A percentile compares a stretch with the other conserved stretches of the same genome.
phyloP scores from a whole-genome alignment of 1,284 basidiomycete species.

The Pyrrhoderma lamaoense region DNA sequence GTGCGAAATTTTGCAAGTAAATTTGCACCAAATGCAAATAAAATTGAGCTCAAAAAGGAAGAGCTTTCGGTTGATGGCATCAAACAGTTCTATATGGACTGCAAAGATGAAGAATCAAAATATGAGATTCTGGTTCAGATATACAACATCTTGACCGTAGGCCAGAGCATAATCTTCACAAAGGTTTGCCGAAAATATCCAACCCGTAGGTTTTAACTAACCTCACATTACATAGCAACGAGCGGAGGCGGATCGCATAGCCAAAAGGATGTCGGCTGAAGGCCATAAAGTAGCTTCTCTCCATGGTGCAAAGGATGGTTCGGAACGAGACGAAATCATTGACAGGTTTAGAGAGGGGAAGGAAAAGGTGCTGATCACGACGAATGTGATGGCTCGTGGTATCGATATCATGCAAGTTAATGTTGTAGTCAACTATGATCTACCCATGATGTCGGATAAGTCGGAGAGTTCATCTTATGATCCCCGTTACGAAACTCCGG shows the following conservation, averaged over 20 bases:
- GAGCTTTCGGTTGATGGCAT: conserved; percentile 94
- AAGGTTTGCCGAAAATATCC: conserved; percentile 58
- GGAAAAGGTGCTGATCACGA: conserved; percentile 97
- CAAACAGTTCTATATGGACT: conserved; percentile 98
- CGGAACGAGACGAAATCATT: conserved; percentile 87
- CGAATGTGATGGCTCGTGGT: conserved; percentile 96
- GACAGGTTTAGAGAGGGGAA: conserved; percentile 94
- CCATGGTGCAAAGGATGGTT: conserved; percentile 88
- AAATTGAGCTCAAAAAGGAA: conserved; percentile 92
- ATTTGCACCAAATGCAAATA: conserved; percentile 92
- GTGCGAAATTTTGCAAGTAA: conserved; percentile 86
- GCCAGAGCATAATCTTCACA: conserved; percentile 97
- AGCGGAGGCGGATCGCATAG: conserved; percentile 89
- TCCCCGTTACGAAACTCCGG: conserved; percentile 50
- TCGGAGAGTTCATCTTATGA: conserved; percentile 49
- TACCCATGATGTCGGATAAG: conserved; percentile 66
- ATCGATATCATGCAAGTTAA: conserved; percentile 99
- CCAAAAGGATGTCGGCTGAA: conserved; percentile 83
- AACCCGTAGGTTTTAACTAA: not conserved
- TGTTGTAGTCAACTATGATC: conserved; percentile 98
- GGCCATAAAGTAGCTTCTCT: conserved; percentile 96
- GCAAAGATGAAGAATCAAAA: conserved; percentile 83
- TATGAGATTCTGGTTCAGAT: conserved; percentile 92
- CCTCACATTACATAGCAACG: conserved; percentile 52
- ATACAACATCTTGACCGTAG: conserved; percentile 89